phyloP scores from a whole-genome alignment of 2,329 filamentous ascomycete species.

The Septoria petroselini region DNA sequence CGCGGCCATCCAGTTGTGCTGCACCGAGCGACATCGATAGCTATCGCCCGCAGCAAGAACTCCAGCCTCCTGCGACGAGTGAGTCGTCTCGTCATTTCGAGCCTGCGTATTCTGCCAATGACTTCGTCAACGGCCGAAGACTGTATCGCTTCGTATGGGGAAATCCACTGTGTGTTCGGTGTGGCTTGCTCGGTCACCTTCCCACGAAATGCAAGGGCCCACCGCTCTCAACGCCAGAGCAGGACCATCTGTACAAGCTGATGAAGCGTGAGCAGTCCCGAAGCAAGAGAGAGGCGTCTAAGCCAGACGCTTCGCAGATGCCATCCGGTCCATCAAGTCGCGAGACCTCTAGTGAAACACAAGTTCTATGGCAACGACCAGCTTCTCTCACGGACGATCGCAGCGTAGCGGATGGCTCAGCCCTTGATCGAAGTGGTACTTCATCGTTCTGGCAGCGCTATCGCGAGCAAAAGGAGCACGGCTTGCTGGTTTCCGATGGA shows the following conservation, averaged over 20 bases:
- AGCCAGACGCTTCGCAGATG: background rate
- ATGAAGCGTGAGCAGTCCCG: conserved; percentile 20
- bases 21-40: background rate
- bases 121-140: conserved; percentile 22
- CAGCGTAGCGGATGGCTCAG: no score
- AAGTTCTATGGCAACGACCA: background rate
- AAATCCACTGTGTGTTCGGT: conserved; percentile 24
- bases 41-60: conserved; percentile 3
- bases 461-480: conserved; percentile 8
- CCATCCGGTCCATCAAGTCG: background rate
- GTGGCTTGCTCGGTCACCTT: conserved; percentile 24
- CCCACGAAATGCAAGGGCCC: conserved; percentile 13
- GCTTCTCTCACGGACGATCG: background rate
- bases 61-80: background rate
- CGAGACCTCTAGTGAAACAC: background rate
- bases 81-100: conserved; percentile 15
- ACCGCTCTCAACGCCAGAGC: conserved; percentile 15
- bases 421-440: background rate
- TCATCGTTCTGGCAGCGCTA: conserved; percentile 16
- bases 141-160: conserved; percentile 25
- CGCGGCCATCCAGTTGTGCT: background rate
- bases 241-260: conserved; percentile 17
- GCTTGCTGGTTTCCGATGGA: background rate
- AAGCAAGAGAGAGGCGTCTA: conserved; percentile 17
- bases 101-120: conserved; percentile 16